A percentile compares a stretch with the other conserved stretches of the same genome.
phyloP scores from a whole-genome alignment of 805 yeast genomes.

The Zygosaccharomyces lentus region DNA sequence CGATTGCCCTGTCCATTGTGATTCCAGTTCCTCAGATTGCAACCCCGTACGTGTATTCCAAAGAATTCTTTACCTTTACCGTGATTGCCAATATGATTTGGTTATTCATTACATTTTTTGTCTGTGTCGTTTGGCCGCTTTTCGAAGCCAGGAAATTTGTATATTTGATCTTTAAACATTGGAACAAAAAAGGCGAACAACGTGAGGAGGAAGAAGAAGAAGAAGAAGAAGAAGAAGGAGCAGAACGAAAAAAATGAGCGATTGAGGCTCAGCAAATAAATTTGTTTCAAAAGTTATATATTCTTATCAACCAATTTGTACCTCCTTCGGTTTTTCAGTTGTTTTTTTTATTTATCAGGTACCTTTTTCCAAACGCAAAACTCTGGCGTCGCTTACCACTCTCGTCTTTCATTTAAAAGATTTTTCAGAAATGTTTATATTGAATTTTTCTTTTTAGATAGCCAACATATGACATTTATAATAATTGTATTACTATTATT shows the following conservation, averaged over 20 bases:
- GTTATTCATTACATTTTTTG: conserved; percentile 35
- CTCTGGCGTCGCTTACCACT: no score
- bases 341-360: no score
- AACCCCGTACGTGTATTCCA: conserved; percentile 34
- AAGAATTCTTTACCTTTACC: conserved; percentile 33
- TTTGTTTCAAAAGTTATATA: no score
- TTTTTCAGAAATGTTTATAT: no score
- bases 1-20: conserved; percentile 29
- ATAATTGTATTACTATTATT: no score
- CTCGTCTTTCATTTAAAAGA: no score
- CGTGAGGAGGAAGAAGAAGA: background rate
- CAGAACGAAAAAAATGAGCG: no score
- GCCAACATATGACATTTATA: no score
- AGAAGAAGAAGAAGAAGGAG: background rate
- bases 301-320: no score
- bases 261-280: background rate
- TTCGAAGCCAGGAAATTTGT: conserved; percentile 25
- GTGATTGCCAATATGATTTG: conserved; percentile 35
- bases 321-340: background rate
- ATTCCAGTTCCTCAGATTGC: conserved; percentile 38
- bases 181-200: background rate
- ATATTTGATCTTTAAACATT: background rate
- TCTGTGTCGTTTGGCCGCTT: conserved; percentile 33
- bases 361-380: no score
- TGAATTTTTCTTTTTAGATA: no score